phyloP scores from a whole-genome alignment of 306 rosid genomes.

The Quercus ilex region DNA sequence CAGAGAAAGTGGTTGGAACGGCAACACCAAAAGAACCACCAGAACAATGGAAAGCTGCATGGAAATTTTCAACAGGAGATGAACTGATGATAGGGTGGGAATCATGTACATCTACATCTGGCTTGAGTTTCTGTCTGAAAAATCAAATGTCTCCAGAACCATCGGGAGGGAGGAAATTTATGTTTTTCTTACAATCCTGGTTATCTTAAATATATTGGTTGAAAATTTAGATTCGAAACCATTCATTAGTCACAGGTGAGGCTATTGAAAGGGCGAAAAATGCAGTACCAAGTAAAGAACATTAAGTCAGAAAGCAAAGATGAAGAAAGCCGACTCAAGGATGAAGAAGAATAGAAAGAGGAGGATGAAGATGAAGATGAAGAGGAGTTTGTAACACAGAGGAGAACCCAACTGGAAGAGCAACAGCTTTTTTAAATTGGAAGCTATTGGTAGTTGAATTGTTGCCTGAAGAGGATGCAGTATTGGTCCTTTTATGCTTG shows the following conservation, averaged over 20 bases:
- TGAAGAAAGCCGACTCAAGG: slow-evolving; percentile 12
- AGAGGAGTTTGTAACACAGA: slow-evolving; percentile 71
- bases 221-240: slow-evolving; percentile 7
- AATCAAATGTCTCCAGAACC: slow-evolving; percentile 48
- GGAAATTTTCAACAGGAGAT: slow-evolving; percentile 82
- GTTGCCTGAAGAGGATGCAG: slow-evolving; percentile 81
- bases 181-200: neutral
- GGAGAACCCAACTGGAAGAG: slow-evolving; percentile 67
- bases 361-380: slow-evolving; percentile 50
- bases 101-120: slow-evolving; percentile 43
- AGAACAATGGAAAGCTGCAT: slow-evolving; percentile 65
- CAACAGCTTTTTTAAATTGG: slow-evolving; percentile 88
- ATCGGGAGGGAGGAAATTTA: slow-evolving; percentile 42
- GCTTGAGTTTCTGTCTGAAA: slow-evolving; percentile 56
- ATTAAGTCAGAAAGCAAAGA: slow-evolving; percentile 21
- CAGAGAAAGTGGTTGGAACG: slow-evolving; percentile 89
- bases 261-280: slow-evolving; percentile 72
- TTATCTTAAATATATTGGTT: neutral
- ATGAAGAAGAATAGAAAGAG: slow-evolving; percentile 27
- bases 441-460: slow-evolving; percentile 67
- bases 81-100: slow-evolving; percentile 66
- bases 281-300: slow-evolving; percentile 54
- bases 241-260: slow-evolving; percentile 48
- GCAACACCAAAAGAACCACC: slow-evolving; percentile 74
- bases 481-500: slow-evolving; percentile 62